phyloP scores from a whole-genome alignment of 2,329 filamentous ascomycete genomes.

The Rutstroemia sp. region DNA sequence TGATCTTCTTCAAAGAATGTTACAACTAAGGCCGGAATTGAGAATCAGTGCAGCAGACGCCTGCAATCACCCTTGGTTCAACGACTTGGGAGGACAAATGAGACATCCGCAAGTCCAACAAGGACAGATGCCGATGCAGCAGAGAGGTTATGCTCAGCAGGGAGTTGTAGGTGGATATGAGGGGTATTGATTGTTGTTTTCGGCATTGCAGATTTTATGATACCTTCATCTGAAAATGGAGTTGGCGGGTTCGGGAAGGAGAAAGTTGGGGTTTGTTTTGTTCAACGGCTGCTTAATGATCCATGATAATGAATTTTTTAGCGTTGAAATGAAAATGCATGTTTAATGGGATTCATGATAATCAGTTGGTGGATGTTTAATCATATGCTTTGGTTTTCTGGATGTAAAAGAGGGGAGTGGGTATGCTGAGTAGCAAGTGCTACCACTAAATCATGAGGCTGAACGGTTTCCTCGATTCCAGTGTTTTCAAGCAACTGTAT shows the following conservation, averaged over 20 bases:
- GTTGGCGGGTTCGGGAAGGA: slow-evolving; percentile 2
- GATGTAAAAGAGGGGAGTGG: too few species aligned
- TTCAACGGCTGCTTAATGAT: slow-evolving; percentile 2
- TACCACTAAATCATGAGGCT: too few species aligned
- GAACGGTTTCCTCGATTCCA: too few species aligned
- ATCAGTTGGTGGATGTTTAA: too few species aligned
- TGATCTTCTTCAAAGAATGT: slow-evolving; percentile 81
- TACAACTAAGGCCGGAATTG: slow-evolving; percentile 87
- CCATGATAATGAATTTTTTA: slow-evolving; percentile 9
- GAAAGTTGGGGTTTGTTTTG: slow-evolving; percentile 3
- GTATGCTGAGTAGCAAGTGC: too few species aligned
- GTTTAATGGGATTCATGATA: too few species aligned
- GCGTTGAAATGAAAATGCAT: background rate
- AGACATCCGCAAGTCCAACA: slow-evolving; percentile 19
- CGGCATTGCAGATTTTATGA: slow-evolving; percentile 3
- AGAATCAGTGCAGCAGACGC: slow-evolving; percentile 83
- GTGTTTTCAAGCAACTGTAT: too few species aligned
- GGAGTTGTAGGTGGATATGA: background rate
- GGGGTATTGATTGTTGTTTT: slow-evolving; percentile 9
- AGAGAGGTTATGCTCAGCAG: slow-evolving; percentile 2
- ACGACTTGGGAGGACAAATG: slow-evolving; percentile 44
- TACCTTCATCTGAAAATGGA: slow-evolving; percentile 4
- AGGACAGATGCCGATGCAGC: slow-evolving; percentile 11
- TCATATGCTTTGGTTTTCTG: too few species aligned
- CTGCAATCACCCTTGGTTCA: slow-evolving; percentile 88